Evolutionary conservation across 2,329 filamentous ascomycete genomes (phyloP).

Genomic region (Didymella pomorum): DNA sequence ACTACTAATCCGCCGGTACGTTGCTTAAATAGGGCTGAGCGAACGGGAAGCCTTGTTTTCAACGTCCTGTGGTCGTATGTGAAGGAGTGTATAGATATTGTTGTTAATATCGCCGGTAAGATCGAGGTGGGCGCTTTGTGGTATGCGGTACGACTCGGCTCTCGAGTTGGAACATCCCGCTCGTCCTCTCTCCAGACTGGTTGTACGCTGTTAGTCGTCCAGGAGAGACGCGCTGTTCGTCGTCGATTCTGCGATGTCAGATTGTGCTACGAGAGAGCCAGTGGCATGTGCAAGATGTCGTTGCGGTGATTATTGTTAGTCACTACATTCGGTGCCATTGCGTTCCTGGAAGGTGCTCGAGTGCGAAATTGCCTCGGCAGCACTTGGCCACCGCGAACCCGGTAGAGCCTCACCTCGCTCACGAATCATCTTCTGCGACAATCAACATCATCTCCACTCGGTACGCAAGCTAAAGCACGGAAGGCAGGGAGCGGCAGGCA

Average conservation of each 20-base stretch:
- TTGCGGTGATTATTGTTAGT: conserved; percentile 5
- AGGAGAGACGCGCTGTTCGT: neutral
- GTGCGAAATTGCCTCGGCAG: conserved; percentile 17
- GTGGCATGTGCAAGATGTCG: neutral
- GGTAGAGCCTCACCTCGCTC: neutral
- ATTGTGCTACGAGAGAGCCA: neutral
- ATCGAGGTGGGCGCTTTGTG: no score
- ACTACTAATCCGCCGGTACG: no score
- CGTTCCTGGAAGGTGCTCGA: conserved; percentile 20
- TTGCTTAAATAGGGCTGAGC: no score
- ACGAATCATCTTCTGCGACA: conserved; percentile 8
- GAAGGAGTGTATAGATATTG: no score
- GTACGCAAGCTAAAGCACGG: conserved; percentile 4
- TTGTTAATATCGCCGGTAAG: no score
- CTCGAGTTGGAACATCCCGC: no score
- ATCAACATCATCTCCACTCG: conserved; percentile 7
- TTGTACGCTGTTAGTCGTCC: no score
- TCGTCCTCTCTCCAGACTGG: no score
- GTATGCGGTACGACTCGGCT: no score
- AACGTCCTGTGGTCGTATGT: no score
- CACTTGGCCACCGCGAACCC: neutral
- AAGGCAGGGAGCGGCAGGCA: conserved; percentile 12
- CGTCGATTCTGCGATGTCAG: neutral
- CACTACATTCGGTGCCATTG: conserved; percentile 1
- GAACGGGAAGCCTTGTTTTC: no score